phyloP scores from a whole-genome alignment of 225 moss, liverwort and hornwort genomes.

The Thuidium tamariscinum region DNA sequence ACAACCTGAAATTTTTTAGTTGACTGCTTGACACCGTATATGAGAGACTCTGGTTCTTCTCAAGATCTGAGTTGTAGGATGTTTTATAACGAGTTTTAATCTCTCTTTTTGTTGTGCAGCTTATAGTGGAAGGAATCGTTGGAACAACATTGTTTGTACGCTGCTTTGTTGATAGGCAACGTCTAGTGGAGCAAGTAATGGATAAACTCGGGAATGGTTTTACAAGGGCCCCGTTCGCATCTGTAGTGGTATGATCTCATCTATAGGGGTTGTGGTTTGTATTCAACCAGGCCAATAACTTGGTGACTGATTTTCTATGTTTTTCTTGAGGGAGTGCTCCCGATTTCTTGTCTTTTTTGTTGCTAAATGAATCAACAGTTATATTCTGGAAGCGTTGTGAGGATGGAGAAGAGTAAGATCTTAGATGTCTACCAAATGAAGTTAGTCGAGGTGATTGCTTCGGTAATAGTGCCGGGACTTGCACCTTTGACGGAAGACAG shows the following conservation, averaged over 20 bases:
- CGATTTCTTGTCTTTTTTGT: neutral
- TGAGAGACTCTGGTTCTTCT: neutral
- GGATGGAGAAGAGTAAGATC: neutral
- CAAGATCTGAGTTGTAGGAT: neutral
- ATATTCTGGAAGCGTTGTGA: neutral
- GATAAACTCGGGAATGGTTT: slow-evolving; percentile 88
- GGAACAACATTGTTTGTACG: slow-evolving; percentile 75
- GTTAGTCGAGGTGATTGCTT: neutral
- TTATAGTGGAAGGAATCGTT: slow-evolving; percentile 66
- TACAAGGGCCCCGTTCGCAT: slow-evolving; percentile 71
- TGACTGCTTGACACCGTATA: neutral
- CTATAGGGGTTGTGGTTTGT: neutral
- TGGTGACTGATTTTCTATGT: neutral
- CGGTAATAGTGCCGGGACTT: neutral
- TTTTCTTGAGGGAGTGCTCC: neutral
- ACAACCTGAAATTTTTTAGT: neutral
- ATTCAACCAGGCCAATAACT: neutral
- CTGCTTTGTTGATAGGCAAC: slow-evolving; percentile 70
- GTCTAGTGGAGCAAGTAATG: slow-evolving; percentile 49
- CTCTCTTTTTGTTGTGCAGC: slow-evolving; percentile 25
- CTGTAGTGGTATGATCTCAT: slow-evolving; percentile 61
- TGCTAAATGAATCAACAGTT: neutral
- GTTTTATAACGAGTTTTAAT: neutral
- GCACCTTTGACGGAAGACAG: neutral
- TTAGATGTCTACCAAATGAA: neutral